Base-by-base conservation (phyloP, 371 early-diverging fungal genomes). In the Apophysomyces variabilis region DNA sequence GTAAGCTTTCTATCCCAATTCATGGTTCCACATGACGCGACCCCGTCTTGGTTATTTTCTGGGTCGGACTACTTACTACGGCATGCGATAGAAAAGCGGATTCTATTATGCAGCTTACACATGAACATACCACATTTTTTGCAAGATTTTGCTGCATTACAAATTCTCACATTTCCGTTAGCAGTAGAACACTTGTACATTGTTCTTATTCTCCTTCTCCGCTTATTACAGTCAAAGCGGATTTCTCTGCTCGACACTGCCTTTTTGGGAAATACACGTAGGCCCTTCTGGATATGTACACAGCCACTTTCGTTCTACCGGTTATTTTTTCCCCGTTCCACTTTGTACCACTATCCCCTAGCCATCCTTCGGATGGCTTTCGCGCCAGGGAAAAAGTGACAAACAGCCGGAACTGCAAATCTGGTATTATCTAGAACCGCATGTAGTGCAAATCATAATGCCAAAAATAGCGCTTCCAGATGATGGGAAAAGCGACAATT, bases 11-110 rank as follows among this genome's bases (percentile, higher is more conserved):
- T 21, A 32, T 50, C 54, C 54, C 21, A 50, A 7, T 21, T 50
- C 54, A 50, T 50, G 21, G 54, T 50, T 50, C 54, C 54, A 50
- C 54, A 50, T 50, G 54, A 50, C 54, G 21, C 21, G 32, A 21
- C 54, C 54, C 54, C 21, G 54, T 50, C 54, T 50, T 26, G 54
- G 54, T 50, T 16, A 50, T 21, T 50, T 18, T 50, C 21, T 16
- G n/a, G 21, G 54, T 41, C 41, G 54, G 54, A 50, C 54, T 21
- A 9, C 32, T 26, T 26, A 26, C n/a, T 7, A 21, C 21, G 54
- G 21, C 21, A 50, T 50, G 54, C 54, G 54, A 26, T 21, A 21
- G 21, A 50, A 41, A 41, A 41, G 41, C 21, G 9, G 18, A 50
- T 50, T 50, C 3, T 18, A 50, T 50, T 50, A 50, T 50, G 54